A percentile compares a stretch with the other conserved stretches of the same genome.
These are phyloP conservation scores for Fusarium lateritium DNA, from an alignment of 2,329 filamentous ascomycete species.

Conservation along the genomic window DNA sequence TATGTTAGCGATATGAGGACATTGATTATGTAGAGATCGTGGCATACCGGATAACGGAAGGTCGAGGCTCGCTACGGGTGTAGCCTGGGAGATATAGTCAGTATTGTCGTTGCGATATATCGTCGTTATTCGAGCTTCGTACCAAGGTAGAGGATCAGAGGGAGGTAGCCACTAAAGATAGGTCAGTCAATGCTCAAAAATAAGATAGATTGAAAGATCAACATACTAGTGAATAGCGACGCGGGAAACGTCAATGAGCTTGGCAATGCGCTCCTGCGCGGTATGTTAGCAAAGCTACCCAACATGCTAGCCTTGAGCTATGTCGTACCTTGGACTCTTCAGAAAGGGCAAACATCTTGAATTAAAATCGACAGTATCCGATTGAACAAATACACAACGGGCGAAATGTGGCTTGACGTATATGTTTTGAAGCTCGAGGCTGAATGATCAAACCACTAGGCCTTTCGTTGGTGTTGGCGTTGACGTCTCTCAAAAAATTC, in stretches of 20 bases:
- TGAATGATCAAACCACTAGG: conserved; percentile 30
- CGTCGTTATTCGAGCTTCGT: conserved; percentile 54
- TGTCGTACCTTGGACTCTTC: conserved; percentile 92
- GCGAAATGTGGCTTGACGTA: conserved; percentile 15
- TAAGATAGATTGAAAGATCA: background rate
- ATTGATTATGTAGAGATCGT: background rate
- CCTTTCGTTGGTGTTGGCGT: conserved; percentile 24
- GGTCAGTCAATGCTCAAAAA: conserved; percentile 54
- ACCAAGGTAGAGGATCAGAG: conserved; percentile 97
- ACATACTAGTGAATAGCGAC: conserved; percentile 96
- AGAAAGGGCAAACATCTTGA: conserved; percentile 78
- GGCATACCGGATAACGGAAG: conserved; percentile 74
- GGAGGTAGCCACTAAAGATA: conserved; percentile 85
- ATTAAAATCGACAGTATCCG: background rate
- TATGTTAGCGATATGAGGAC: conserved; percentile 37
- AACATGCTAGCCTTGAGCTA: conserved; percentile 6
- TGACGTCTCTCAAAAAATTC: conserved; percentile 47
- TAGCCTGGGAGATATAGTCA: conserved; percentile 74
- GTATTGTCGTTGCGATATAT: conserved; percentile 34
- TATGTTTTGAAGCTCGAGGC: conserved; percentile 32
- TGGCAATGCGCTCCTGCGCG: conserved; percentile 92
- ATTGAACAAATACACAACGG: conserved; percentile 8
- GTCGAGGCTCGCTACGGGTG: conserved; percentile 92
- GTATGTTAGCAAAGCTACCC: conserved; percentile 25
- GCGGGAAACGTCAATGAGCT: conserved; percentile 94